Evolutionary conservation across 352 stramenopile species (phyloP).

Genomic region (Pythium dissotocum): DNA sequence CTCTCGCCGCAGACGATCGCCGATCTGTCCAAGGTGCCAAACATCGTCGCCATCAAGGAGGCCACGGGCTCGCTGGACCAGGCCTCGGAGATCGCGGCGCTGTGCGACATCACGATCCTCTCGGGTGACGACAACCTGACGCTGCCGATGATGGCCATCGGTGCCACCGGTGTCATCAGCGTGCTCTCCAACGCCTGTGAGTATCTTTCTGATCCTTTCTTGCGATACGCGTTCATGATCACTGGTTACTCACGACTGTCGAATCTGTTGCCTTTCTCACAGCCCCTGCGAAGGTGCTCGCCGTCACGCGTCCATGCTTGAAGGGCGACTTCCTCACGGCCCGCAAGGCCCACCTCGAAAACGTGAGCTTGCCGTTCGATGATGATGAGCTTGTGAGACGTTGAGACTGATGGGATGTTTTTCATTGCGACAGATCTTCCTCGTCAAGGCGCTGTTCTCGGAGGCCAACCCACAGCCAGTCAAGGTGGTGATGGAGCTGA

Average conservation of each 20-base stretch:
- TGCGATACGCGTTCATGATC: not conserved
- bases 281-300: slow-evolving; percentile 85
- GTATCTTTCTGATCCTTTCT: slow-evolving; percentile 15
- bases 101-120: slow-evolving; percentile 92
- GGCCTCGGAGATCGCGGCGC: slow-evolving; percentile 84
- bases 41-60: slow-evolving; percentile 98
- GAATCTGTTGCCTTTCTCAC: slow-evolving; percentile 2
- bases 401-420: not conserved
- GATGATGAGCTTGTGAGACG: not conserved
- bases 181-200: slow-evolving; percentile 89
- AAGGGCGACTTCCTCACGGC: slow-evolving; percentile 81
- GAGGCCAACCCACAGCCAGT: slow-evolving; percentile 92
- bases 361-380: slow-evolving; percentile 49
- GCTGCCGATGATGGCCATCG: slow-evolving; percentile 88
- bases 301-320: slow-evolving; percentile 74
- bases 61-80: slow-evolving; percentile 92
- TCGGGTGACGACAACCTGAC: slow-evolving; percentile 92
- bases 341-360: slow-evolving; percentile 82
- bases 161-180: slow-evolving; percentile 89
- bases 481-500: slow-evolving; percentile 88
- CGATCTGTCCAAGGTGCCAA: slow-evolving; percentile 91
- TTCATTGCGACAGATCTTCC: slow-evolving; percentile 61
- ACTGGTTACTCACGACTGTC: not conserved
- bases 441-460: slow-evolving; percentile 91
- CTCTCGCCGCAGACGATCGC: slow-evolving; percentile 94